Base-by-base conservation (phyloP, 2,329 filamentous ascomycete genomes). In the Aspergillus brunneoviolaceus region DNA sequence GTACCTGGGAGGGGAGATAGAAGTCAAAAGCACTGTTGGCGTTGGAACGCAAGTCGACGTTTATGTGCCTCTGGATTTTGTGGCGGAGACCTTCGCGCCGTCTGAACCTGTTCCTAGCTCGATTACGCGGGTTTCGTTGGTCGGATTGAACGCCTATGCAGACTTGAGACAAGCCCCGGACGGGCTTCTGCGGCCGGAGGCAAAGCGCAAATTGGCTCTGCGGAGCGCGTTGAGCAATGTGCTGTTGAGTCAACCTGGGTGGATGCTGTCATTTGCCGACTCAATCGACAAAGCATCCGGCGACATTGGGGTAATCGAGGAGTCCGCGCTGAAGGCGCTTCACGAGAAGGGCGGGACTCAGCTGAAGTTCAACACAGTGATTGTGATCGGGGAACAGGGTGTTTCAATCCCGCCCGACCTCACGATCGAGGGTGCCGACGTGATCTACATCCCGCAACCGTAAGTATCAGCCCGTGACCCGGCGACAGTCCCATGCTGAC, bases 1-100 rank as follows among this genome's bases (percentile, higher is more conserved):
- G 16, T 81, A 82, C 45, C 75, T 89, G 0, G 80, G 80, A 5
- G 87, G 87, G 0, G 76, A 77, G 0, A 81, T 89, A 23, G 79
- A 84, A 3, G 78, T 89, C 11, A 79, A 77, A 27, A 84, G 79
- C 51, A 67, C 71, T 19, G n/a, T 63, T 6, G 69, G 66, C 4
- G 57, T 60, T 1, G 71, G 72, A 2, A 74, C 72, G 0, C 64
- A 70, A 48, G 67, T 74, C 2, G 67, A 73, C 29, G 65, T 74
- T 2, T 65, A 65, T 49, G 67, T 74, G 33, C 71, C 72, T 1
- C 61, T 71, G 9, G 49, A 65, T 2, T 60, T 58, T 2, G 47
- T 64, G 1, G 33, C 58, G 16, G 39, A 55, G 29, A 33, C 21
- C 2, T 55, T 47, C 4, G 4, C n/a, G 14, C 31, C 29, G 53